A percentile compares a stretch with the other conserved stretches of the same genome.
Evolutionary conservation across 2,329 filamentous ascomycete species (phyloP).

Genomic region (Neoarthrinium moseri): DNA sequence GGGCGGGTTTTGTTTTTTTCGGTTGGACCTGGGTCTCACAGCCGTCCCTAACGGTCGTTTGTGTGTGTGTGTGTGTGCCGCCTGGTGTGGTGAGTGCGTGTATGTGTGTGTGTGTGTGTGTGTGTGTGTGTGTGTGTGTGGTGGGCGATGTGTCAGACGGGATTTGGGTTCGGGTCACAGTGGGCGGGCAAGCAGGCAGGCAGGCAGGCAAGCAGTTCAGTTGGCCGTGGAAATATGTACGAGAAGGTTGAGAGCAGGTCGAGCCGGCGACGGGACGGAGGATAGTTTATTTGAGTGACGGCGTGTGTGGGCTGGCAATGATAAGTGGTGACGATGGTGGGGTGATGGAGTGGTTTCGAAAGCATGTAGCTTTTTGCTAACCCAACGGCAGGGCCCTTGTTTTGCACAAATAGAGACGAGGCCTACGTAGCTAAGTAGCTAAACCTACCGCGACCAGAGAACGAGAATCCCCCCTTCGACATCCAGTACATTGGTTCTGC

Average conservation of each 20-base stretch:
- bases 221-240: background rate
- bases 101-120: background rate
- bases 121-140: background rate
- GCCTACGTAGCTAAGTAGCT: background rate
- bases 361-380: background rate
- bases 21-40: background rate
- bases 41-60: background rate
- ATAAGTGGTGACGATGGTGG: conserved; percentile 8
- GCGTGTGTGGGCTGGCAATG: conserved; percentile 2
- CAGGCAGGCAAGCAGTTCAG: background rate
- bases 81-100: background rate
- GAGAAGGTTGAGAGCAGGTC: conserved; percentile 1
- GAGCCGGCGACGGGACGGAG: conserved; percentile 2
- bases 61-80: background rate
- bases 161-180: no score
- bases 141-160: background rate
- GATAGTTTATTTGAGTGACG: conserved; percentile 1
- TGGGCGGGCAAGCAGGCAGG: no score
- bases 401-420: background rate
- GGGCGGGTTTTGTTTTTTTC: background rate
- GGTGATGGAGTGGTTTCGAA: no score
- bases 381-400: background rate
- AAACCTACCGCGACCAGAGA: no score
- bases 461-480: no score
- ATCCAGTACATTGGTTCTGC: no score